phyloP scores from a whole-genome alignment of 768 basidiomycete species.

The Xerocomellus amylosporus region DNA sequence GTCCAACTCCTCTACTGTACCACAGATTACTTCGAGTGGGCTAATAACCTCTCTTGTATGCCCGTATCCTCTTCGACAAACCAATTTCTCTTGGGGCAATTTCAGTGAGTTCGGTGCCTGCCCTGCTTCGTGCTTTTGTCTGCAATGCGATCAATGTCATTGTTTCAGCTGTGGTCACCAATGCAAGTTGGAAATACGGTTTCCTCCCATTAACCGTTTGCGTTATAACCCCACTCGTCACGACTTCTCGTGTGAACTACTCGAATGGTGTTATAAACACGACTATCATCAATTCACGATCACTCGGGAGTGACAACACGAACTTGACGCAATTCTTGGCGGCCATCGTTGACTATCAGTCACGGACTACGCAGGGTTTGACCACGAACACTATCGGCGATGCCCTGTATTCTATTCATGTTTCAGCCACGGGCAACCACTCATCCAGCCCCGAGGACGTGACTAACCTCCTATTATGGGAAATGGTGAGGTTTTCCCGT shows the following conservation, averaged over 20 bases:
- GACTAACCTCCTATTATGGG: neutral
- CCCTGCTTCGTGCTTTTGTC: neutral
- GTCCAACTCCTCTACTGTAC: neutral
- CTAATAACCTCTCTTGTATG: constrained; percentile 2
- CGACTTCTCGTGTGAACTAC: constrained; percentile 16
- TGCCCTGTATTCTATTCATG: constrained; percentile 12
- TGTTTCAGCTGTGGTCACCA: neutral
- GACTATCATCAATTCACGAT: neutral
- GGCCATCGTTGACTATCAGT: constrained; percentile 2
- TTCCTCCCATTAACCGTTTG: constrained; percentile 13
- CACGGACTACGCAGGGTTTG: constrained; percentile 12
- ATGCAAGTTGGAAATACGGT: constrained; percentile 11
- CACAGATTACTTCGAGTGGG: neutral
- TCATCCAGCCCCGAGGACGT: neutral
- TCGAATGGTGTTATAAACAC: neutral
- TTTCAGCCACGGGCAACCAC: neutral
- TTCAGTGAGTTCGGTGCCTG: neutral
- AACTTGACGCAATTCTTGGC: constrained; percentile 15
- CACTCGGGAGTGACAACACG: neutral
- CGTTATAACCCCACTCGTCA: constrained; percentile 5
- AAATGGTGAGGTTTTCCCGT: neutral
- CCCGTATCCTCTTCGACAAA: constrained; percentile 3
- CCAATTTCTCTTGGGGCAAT: neutral
- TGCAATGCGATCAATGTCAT: no score
- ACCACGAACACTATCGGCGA: constrained; percentile 17